These are phyloP conservation scores for Diddensiella transvaalensis DNA, from an alignment of 805 yeast genomes.

Conservation along the genomic window DNA sequence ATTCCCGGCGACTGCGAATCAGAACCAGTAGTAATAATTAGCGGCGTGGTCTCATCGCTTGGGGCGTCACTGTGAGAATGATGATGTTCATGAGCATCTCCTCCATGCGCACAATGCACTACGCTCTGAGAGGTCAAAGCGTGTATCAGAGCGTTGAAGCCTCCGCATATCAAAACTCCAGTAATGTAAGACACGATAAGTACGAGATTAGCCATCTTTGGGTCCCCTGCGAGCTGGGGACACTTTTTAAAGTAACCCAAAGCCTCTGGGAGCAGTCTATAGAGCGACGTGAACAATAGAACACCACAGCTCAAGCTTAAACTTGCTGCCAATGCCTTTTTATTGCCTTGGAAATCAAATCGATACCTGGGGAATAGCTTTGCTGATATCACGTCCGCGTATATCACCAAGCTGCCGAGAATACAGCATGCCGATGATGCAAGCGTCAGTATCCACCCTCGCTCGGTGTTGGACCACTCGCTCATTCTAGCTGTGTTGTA, in stretches of 20 bases:
- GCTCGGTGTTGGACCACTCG: neutral
- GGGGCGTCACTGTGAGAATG: neutral
- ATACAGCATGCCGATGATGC: conserved; percentile 69
- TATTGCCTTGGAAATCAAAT: conserved; percentile 56
- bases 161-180: conserved; percentile 61
- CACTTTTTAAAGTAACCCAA: conserved; percentile 41
- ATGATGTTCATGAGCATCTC: conserved; percentile 23
- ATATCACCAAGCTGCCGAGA: conserved; percentile 66
- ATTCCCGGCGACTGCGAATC: neutral
- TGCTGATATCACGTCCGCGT: conserved; percentile 52
- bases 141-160: conserved; percentile 66
- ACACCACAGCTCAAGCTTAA: conserved; percentile 81
- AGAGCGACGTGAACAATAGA: conserved; percentile 68
- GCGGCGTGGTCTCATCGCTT: conserved; percentile 1
- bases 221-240: conserved; percentile 25
- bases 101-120: conserved; percentile 78
- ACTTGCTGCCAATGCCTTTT: conserved; percentile 66
- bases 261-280: conserved; percentile 71
- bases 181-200: conserved; percentile 46
- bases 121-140: conserved; percentile 72
- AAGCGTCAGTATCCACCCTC: conserved; percentile 54
- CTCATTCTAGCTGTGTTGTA: too few species aligned
- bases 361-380: conserved; percentile 43
- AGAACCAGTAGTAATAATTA: neutral
- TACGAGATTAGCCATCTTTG: conserved; percentile 34